Evolutionary conservation across 2,329 filamentous ascomycete species (phyloP).

Genomic region (Ustulina deusta): DNA sequence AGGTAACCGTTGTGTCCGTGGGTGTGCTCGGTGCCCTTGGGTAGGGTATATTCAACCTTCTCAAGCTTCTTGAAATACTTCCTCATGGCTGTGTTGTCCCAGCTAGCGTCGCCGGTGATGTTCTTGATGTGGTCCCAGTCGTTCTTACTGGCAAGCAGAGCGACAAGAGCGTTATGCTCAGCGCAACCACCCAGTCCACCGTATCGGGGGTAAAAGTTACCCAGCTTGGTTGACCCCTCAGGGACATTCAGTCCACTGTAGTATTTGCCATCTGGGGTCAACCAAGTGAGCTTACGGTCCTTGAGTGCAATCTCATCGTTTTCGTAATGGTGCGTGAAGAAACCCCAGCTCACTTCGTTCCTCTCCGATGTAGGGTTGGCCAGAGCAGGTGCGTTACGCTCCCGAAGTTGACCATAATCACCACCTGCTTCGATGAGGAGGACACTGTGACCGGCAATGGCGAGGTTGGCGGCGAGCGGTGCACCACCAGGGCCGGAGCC

Average conservation of each 20-base stretch:
- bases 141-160: constrained; percentile 58
- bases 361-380: constrained; percentile 67
- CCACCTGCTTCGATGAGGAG: constrained; percentile 71
- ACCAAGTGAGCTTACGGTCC: constrained; percentile 71
- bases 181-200: constrained; percentile 58
- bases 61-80: constrained; percentile 46
- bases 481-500: constrained; percentile 72
- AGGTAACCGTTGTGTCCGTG: constrained; percentile 48
- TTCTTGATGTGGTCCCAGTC: constrained; percentile 59
- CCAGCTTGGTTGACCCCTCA: constrained; percentile 62
- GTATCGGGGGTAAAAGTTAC: constrained; percentile 69
- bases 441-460: constrained; percentile 67
- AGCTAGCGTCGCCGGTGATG: constrained; percentile 48
- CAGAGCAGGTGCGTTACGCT: constrained; percentile 67
- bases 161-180: constrained; percentile 47
- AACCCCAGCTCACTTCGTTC: constrained; percentile 69
- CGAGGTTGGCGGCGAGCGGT: constrained; percentile 71
- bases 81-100: constrained; percentile 45
- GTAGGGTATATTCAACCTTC: constrained; percentile 47
- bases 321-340: constrained; percentile 72
- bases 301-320: constrained; percentile 64
- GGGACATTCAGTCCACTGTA: constrained; percentile 68
- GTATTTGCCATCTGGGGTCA: constrained; percentile 61
- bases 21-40: constrained; percentile 54
- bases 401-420: constrained; percentile 63